Evolutionary conservation across 495 filamentous ascomycete genomes (phyloP).

Genomic region (Aspergillus nidulans): DNA sequence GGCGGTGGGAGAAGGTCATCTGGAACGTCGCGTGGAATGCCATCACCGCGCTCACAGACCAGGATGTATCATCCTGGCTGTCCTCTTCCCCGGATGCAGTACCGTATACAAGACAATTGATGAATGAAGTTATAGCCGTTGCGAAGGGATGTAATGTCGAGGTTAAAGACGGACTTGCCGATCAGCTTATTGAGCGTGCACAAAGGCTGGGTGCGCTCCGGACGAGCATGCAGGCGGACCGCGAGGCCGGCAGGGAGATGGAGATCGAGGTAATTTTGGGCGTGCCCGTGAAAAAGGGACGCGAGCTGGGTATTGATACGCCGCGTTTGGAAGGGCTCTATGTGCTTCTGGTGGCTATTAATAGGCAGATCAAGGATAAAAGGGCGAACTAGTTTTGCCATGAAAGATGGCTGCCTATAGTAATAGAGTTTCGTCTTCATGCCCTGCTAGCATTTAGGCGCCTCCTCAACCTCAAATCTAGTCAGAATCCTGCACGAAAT

Average conservation of each 20-base stretch:
- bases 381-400: too few species aligned
- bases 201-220: slow-evolving; percentile 37
- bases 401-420: too few species aligned
- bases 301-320: slow-evolving; percentile 43
- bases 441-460: too few species aligned
- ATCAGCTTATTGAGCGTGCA: slow-evolving; percentile 39
- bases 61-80: slow-evolving; percentile 48
- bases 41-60: slow-evolving; percentile 44
- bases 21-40: slow-evolving; percentile 56
- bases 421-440: too few species aligned
- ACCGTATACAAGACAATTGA: slow-evolving; percentile 38
- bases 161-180: slow-evolving; percentile 35
- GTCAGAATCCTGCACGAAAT: too few species aligned
- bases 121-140: slow-evolving; percentile 48
- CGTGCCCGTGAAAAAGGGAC: slow-evolving; percentile 45
- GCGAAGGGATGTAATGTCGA: slow-evolving; percentile 39
- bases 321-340: slow-evolving; percentile 48
- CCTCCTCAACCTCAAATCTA: too few species aligned
- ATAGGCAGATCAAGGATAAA: slow-evolving; percentile 22
- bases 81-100: slow-evolving; percentile 38
- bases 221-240: slow-evolving; percentile 55
- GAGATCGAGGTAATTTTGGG: slow-evolving; percentile 56
- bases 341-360: slow-evolving; percentile 36
- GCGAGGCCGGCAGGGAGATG: slow-evolving; percentile 43
- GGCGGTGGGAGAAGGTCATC: slow-evolving; percentile 52